phyloP scores from a whole-genome alignment of 2,329 filamentous ascomycete genomes.

The Septoria linicola region DNA sequence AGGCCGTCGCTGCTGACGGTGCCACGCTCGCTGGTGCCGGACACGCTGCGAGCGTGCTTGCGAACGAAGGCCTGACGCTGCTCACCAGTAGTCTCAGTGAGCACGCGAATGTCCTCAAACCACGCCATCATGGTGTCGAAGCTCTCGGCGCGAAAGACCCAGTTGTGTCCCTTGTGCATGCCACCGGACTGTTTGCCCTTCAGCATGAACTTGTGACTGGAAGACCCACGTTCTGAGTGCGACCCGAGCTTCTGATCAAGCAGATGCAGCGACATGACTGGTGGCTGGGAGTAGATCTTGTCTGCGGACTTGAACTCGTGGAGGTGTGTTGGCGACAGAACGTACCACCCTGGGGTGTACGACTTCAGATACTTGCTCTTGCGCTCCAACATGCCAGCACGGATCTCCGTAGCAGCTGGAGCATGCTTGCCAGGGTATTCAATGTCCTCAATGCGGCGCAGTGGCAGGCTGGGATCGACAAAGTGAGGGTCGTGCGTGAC shows the following conservation, averaged over 20 bases:
- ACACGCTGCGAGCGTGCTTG: slow-evolving; percentile 74
- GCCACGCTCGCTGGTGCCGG: slow-evolving; percentile 59
- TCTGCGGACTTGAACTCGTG: slow-evolving; percentile 99
- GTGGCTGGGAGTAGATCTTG: slow-evolving; percentile 74
- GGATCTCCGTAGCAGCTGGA: slow-evolving; percentile 76
- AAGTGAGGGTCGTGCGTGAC: slow-evolving; percentile 80
- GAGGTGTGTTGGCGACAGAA: slow-evolving; percentile 90
- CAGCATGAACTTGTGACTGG: slow-evolving; percentile 95
- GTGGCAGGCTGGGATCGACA: slow-evolving; percentile 76
- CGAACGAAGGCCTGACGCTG: slow-evolving; percentile 86
- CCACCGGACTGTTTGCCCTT: slow-evolving; percentile 91
- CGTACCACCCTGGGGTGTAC: slow-evolving; percentile 95
- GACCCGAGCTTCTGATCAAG: slow-evolving; percentile 94
- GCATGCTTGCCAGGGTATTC: slow-evolving; percentile 89
- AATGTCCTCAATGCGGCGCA: slow-evolving; percentile 77
- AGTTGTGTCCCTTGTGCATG: slow-evolving; percentile 77
- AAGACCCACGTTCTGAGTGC: slow-evolving; percentile 76
- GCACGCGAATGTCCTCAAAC: slow-evolving; percentile 86
- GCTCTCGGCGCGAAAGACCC: slow-evolving; percentile 66
- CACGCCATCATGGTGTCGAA: slow-evolving; percentile 97
- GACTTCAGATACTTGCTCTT: slow-evolving; percentile 99
- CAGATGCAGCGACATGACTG: slow-evolving; percentile 93
- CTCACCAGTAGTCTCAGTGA: slow-evolving; percentile 85
- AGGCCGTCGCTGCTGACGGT: slow-evolving; percentile 68
- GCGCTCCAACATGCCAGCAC: slow-evolving; percentile 86